Conservation (phyloP, 345 rosid species). For the Corchorus olitorius region DNA sequence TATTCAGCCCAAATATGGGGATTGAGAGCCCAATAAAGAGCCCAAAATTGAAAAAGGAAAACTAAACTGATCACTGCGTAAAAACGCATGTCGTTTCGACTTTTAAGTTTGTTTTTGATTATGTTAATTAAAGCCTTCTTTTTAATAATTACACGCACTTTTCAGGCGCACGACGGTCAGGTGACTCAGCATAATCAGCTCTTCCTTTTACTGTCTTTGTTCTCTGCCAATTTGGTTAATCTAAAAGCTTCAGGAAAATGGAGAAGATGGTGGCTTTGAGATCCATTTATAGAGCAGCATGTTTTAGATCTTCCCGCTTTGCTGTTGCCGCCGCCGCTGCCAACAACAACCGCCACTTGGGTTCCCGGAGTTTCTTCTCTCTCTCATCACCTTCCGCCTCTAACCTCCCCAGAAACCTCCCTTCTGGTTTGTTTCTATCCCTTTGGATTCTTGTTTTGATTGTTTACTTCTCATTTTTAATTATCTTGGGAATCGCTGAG, state of each 20-base stretch:
- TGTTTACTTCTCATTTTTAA: not conserved
- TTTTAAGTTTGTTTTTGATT: too few relatives aligned
- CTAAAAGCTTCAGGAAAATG: conserved; percentile 3
- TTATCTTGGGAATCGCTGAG: not conserved
- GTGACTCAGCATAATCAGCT: not conserved
- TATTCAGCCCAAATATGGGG: too few relatives aligned
- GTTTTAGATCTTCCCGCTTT: conserved; percentile 21
- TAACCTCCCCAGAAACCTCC: conserved; percentile 26
- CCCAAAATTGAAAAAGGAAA: too few relatives aligned
- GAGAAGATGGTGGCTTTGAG: conserved; percentile 32
- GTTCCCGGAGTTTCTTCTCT: conserved; percentile 30
- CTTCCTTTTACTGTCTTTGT: not conserved
- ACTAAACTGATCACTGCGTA: too few relatives aligned
- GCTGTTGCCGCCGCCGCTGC: conserved; percentile 4
- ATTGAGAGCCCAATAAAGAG: too few relatives aligned
- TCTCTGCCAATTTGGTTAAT: not conserved
- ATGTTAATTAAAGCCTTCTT: too few relatives aligned
- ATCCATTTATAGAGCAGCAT: conserved; percentile 37
- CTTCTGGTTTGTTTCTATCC: conserved; percentile 25
- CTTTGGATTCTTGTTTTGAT: not conserved
- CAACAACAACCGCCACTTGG: conserved; percentile 9
- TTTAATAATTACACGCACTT: too few relatives aligned
- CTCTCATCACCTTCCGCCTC: conserved; percentile 24
- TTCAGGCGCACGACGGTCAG: not conserved
- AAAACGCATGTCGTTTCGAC: too few relatives aligned